Percentiles rank a stretch among this genome's conserved stretches.
Conservation (phyloP, 768 basidiomycete genomes). For the Podaxis mareebaensis region DNA sequence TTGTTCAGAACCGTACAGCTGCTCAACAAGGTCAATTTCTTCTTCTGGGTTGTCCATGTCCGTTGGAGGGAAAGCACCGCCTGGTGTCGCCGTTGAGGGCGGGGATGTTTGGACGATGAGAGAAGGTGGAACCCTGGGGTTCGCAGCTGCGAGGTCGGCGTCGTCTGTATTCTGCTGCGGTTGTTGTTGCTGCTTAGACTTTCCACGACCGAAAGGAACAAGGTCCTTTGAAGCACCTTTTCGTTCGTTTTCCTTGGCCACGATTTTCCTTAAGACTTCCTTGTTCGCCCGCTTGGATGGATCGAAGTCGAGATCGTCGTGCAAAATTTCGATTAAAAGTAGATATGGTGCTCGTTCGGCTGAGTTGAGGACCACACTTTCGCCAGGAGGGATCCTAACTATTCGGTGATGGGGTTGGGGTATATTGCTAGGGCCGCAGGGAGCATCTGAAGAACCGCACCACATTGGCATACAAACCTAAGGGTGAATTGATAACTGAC, state of each 20-base stretch:
- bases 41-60: constrained; percentile 50
- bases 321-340: constrained; percentile 87
- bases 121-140: background rate
- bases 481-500: constrained; percentile 12
- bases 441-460: constrained; percentile 73
- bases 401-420: constrained; percentile 87
- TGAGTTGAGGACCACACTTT: constrained; percentile 96
- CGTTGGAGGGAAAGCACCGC: constrained; percentile 22
- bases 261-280: constrained; percentile 79
- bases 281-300: constrained; percentile 80
- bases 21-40: constrained; percentile 97
- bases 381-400: constrained; percentile 95
- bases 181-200: constrained; percentile 23
- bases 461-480: constrained; percentile 89
- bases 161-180: constrained; percentile 25
- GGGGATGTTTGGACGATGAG: background rate
- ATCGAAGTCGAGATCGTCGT: constrained; percentile 91
- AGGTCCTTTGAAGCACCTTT: constrained; percentile 61
- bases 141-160: constrained; percentile 26
- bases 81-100: constrained; percentile 23
- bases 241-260: constrained; percentile 62
- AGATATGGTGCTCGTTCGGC: constrained; percentile 95
- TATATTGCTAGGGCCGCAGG: constrained; percentile 34
- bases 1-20: constrained; percentile 82
- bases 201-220: constrained; percentile 37